Base-by-base conservation (phyloP, 495 filamentous ascomycete species). In the Tuber aestivum region DNA sequence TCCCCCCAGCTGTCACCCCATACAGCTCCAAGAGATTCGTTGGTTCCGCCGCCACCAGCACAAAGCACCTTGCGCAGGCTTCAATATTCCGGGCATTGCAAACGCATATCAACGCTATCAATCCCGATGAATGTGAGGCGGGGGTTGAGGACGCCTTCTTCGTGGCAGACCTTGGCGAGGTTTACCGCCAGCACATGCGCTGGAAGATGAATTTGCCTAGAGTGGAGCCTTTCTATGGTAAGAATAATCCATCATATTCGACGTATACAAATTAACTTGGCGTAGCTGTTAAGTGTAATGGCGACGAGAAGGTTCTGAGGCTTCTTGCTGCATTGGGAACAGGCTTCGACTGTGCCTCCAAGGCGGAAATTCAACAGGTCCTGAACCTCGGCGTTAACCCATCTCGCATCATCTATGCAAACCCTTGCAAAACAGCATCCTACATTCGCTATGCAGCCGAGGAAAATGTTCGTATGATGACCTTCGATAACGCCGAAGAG, bases 371-470 rank as follows among this genome's bases (percentile, higher is more conserved):
- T 80, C 93, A 98, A 82, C 89, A 93, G 82, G 92, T 97, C 78
- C 87, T 97, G 69, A 87, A 88, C 78, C 88, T 94, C 77, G 94
- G 94, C 76, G 89, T 97, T 76, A 92, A 94, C 82, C 93, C 96
- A 5, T 89, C 90, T 73, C 93, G 94, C 81, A 97, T 99, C 87
- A 97, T 99, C 85, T 99, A 97, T 83, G 96, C 95, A 70, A 96
- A 99, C 84, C 95, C 95, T 68, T 98, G 96, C 91, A 98, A 98
- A 89, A 97, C 95, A 82, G 97, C 96, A 85, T 97, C 94, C 56
- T 97, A 97, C 85, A 87, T 98, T 76, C 93, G 94, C 80, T 97
- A 93, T 81, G 95, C 95, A 72, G 89, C 91, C 74, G 88, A 90
- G 83, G 84, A 91, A 74, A 92, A 90, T 76, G 95, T 99, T 81